phyloP scores from a whole-genome alignment of 768 basidiomycete species.

The Tremella fuciformis region DNA sequence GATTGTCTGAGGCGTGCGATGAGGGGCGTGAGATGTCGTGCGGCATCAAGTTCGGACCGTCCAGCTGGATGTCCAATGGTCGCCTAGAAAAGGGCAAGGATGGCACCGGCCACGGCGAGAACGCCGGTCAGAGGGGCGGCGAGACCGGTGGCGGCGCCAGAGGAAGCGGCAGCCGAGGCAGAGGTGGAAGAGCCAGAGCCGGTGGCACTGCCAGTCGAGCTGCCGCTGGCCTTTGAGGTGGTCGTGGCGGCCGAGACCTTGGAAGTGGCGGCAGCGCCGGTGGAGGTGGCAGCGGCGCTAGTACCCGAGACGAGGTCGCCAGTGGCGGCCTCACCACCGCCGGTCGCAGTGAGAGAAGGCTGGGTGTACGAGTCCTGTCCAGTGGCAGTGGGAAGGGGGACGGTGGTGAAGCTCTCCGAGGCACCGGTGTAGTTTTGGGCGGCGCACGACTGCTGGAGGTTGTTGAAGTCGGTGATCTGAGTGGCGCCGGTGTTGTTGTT shows the following conservation, averaged over 20 bases:
- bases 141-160: slow-evolving; percentile 12
- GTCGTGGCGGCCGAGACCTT: slow-evolving; percentile 15
- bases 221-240: slow-evolving; percentile 4
- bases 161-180: slow-evolving; percentile 11
- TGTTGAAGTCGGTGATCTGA: slow-evolving; percentile 44
- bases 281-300: not conserved
- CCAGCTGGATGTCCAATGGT: not conserved
- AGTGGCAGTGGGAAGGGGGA: slow-evolving; percentile 31
- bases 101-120: slow-evolving; percentile 23
- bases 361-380: slow-evolving; percentile 30
- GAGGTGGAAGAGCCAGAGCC: slow-evolving; percentile 18
- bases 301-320: slow-evolving; percentile 23
- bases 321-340: slow-evolving; percentile 43
- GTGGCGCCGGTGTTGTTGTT: slow-evolving; percentile 49
- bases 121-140: slow-evolving; percentile 11
- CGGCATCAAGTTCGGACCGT: no score
- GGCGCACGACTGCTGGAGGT: slow-evolving; percentile 43
- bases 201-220: slow-evolving; percentile 10
- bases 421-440: slow-evolving; percentile 50
- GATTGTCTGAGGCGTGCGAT: no score
- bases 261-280: slow-evolving; percentile 26
- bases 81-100: slow-evolving; percentile 27
- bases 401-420: slow-evolving; percentile 29
- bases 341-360: slow-evolving; percentile 42
- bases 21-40: no score